Evolutionary conservation across 306 rosid species (phyloP).

Genomic region (Casuarina cunninghamiana): DNA sequence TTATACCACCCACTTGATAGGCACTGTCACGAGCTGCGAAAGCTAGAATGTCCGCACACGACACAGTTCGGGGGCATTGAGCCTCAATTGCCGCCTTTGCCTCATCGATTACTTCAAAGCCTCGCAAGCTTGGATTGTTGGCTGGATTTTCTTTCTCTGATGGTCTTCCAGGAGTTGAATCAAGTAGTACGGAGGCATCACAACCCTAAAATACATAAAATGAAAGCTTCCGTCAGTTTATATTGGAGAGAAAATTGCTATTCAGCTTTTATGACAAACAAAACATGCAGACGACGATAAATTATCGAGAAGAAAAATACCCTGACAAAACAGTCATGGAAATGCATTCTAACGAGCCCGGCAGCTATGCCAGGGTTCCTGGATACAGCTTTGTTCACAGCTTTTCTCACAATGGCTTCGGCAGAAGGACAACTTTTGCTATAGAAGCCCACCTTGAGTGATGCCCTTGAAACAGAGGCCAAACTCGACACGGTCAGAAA

Average conservation of each 20-base stretch:
- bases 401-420: slow-evolving; percentile 31
- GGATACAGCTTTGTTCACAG: not conserved
- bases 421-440: slow-evolving; percentile 35
- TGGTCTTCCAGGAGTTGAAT: slow-evolving; percentile 29
- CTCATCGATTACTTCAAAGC: not conserved
- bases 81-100: slow-evolving; percentile 38
- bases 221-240: no score
- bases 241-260: no score
- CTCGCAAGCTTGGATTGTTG: no score
- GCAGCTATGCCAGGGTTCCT: no score
- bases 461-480: slow-evolving; percentile 18
- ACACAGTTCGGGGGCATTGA: slow-evolving; percentile 36
- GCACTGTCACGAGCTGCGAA: no score
- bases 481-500: not conserved
- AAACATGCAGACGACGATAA: not conserved
- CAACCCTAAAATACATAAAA: not conserved
- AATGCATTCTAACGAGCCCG: no score
- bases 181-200: slow-evolving; percentile 37
- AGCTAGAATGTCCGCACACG: not conserved
- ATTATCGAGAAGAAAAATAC: not conserved
- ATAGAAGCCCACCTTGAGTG: slow-evolving; percentile 32
- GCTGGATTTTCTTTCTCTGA: slow-evolving; percentile 7
- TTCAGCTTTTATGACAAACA: no score
- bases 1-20: no score
- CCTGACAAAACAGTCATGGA: no score